Conservation (phyloP, 306 rosid species). For the Aeschynomene evenia region DNA sequence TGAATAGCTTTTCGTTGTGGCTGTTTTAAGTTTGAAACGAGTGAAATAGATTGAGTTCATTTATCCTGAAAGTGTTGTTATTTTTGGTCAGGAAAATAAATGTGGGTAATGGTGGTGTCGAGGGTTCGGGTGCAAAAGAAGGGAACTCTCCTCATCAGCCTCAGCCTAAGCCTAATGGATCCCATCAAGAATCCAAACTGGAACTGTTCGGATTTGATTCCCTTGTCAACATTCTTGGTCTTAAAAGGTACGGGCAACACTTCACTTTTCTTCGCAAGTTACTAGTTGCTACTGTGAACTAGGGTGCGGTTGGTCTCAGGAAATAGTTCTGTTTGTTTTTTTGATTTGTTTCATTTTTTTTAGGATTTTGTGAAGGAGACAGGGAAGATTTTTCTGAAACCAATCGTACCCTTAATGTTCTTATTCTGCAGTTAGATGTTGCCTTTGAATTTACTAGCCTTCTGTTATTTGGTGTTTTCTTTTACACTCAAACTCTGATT, state of each 20-base stretch:
- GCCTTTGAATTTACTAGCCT: background rate
- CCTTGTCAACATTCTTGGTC: slow-evolving; percentile 98
- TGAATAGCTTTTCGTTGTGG: too few relatives aligned
- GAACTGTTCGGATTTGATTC: slow-evolving; percentile 98
- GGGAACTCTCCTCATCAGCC: slow-evolving; percentile 42
- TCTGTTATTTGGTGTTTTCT: background rate
- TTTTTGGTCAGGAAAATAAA: slow-evolving; percentile 60
- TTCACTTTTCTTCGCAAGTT: background rate
- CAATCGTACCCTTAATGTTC: too few relatives aligned
- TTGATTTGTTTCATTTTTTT: too few relatives aligned
- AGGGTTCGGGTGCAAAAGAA: slow-evolving; percentile 45
- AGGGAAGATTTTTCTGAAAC: too few relatives aligned
- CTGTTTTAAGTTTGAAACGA: background rate
- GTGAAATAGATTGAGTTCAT: background rate
- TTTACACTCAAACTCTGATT: background rate
- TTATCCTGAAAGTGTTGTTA: background rate
- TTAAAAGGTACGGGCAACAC: slow-evolving; percentile 60
- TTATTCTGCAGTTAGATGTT: background rate
- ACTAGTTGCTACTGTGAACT: slow-evolving; percentile 6
- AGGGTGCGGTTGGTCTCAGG: too few relatives aligned
- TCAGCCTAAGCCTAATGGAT: slow-evolving; percentile 59
- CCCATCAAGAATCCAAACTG: slow-evolving; percentile 80
- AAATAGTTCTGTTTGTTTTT: too few relatives aligned
- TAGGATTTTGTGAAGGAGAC: too few relatives aligned
- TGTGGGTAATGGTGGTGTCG: slow-evolving; percentile 43